A percentile compares a stretch with the other conserved stretches of the same genome.
These are phyloP conservation scores for Ceratobasidium sp. DNA, from an alignment of 1,284 basidiomycete species.

Conservation along the genomic window DNA sequence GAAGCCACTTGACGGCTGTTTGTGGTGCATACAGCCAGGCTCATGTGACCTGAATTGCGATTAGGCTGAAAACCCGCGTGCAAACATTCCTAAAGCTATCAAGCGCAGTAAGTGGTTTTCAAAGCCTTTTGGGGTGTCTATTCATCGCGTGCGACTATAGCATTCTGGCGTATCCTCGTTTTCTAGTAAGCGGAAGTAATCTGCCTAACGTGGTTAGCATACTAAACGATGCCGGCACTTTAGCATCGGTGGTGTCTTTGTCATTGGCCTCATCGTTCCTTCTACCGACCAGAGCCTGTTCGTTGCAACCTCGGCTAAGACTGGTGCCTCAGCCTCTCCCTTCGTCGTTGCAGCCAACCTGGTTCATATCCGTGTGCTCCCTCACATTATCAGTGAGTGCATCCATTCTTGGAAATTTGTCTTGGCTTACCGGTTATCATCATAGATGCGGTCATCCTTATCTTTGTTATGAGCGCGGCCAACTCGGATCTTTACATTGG, in stretches of 20 bases:
- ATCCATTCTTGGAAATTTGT: constrained; percentile 44
- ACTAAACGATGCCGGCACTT: neutral
- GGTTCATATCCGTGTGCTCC: constrained; percentile 58
- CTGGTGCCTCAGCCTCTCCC: constrained; percentile 76
- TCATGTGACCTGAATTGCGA: constrained; percentile 50
- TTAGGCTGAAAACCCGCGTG: constrained; percentile 63
- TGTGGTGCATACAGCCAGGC: too few species aligned
- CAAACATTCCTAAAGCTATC: constrained; percentile 61
- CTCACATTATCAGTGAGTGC: constrained; percentile 59
- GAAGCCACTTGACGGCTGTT: too few species aligned
- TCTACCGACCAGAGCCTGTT: constrained; percentile 60
- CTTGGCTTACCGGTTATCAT: constrained; percentile 45
- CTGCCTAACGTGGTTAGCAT: neutral
- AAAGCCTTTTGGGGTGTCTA: neutral
- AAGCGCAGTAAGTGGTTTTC: constrained; percentile 32
- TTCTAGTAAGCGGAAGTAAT: constrained; percentile 64
- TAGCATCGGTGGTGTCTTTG: constrained; percentile 68
- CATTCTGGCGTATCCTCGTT: constrained; percentile 67
- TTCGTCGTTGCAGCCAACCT: constrained; percentile 69
- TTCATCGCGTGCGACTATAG: constrained; percentile 16
- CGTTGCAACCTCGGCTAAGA: constrained; percentile 66
- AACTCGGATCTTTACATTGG: constrained; percentile 62
- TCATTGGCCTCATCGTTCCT: constrained; percentile 70
- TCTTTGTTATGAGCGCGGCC: constrained; percentile 58
- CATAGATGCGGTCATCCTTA: constrained; percentile 40